Percentiles rank a stretch among this genome's conserved stretches.
Conservation (phyloP, 768 basidiomycete species). For the Lactifluus hygrophoroides region DNA sequence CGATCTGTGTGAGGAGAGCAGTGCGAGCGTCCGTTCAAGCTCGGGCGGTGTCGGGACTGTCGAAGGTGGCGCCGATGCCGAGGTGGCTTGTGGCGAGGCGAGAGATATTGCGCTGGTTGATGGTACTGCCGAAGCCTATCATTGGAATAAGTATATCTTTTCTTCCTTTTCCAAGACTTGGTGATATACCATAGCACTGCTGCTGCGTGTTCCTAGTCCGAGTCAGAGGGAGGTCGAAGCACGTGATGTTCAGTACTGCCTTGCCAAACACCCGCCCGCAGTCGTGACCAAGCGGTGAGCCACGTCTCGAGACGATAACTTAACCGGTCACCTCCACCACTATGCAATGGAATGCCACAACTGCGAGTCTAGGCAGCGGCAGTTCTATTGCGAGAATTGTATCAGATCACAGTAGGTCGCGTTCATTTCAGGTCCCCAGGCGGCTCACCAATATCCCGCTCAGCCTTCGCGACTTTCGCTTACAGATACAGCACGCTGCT, state of each 20-base stretch:
- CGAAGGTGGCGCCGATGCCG: slow-evolving; percentile 18
- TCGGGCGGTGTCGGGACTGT: slow-evolving; percentile 51
- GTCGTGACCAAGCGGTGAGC: too few species aligned
- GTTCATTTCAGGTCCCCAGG: neutral
- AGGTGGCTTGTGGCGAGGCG: slow-evolving; percentile 21
- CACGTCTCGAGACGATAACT: neutral
- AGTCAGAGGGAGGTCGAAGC: neutral
- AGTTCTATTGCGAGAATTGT: slow-evolving; percentile 21
- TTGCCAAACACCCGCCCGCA: too few species aligned
- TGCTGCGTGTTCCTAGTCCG: too few species aligned
- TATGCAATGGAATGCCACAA: slow-evolving; percentile 23
- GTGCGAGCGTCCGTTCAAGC: slow-evolving; percentile 68
- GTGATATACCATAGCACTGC: neutral
- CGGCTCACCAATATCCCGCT: neutral
- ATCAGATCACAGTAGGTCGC: slow-evolving; percentile 19
- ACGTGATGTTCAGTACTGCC: slow-evolving; percentile 4
- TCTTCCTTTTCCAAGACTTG: too few species aligned
- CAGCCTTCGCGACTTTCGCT: slow-evolving; percentile 50
- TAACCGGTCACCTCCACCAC: neutral
- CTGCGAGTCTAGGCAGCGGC: slow-evolving; percentile 20
- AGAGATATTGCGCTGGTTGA: slow-evolving; percentile 17
- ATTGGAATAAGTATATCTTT: neutral
- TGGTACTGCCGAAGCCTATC: slow-evolving; percentile 8
- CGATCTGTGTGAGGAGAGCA: slow-evolving; percentile 72
- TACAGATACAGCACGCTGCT: slow-evolving; percentile 48